Base-by-base conservation (phyloP, 2,329 filamentous ascomycete species). In the Lomentospora prolificans region DNA sequence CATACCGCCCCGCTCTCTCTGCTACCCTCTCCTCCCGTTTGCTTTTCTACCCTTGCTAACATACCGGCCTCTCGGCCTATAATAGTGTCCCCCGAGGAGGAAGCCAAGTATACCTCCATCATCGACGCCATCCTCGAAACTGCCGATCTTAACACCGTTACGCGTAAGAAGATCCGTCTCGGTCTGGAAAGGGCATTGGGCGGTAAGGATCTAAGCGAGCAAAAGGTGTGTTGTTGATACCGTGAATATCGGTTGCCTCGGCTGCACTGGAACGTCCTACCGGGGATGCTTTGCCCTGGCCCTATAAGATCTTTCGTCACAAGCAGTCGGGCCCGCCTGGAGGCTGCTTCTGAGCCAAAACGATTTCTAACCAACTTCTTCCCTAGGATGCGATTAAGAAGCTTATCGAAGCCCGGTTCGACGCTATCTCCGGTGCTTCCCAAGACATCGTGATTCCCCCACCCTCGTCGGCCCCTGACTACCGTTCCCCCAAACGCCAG, bases 401-500 rank as follows among this genome's bases (percentile, higher is more conserved):
- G 53, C 75, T 90, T 51, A 90, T 90, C 56, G 84, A 86, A 70
- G 77, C 81, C 61, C 83, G 87, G 17, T 90, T 90, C 67, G 87
- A 90, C 64, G 79, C 84, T 57, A 80, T 86, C 62, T 81, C 80
- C 3, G 76, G 78, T 27, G 61, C 65, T 55, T 62, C 69, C 63
- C 17, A 50, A 14, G 78, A 83, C 59, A 75, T 78, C 77, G 57
- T 63, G 61, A 52, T 70, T 61, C 67, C 75, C 61, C 69, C 77
- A 52, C 59, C 66, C 12, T 61, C 65, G 8, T 60, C 66, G n/a
- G 61, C 64, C 7, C 61, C 66, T 51, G 62, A 68, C n/a, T 62
- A 67, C 17, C 62, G 65, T 3, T 60, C 66, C 7, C 62, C 59
- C 55, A 73, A 75, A 56, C 67, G 69, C 54, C 64, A 67, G 17